Percentiles rank a stretch among this genome's conserved stretches.
phyloP scores from a whole-genome alignment of 352 stramenopile species.

The Peronospora destructor region DNA sequence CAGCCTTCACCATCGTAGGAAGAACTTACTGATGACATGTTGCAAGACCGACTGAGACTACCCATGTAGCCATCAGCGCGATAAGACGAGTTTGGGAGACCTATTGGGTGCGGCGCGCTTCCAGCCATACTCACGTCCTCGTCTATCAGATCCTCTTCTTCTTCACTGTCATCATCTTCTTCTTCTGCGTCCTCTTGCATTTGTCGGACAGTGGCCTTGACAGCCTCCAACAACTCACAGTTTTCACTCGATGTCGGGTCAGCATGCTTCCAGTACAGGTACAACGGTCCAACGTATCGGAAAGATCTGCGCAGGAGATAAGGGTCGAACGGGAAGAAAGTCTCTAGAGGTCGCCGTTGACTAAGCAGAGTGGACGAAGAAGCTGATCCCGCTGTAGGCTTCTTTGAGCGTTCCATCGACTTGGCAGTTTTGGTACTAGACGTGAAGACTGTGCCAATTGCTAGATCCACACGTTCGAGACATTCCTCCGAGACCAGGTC shows the following conservation, averaged over 20 bases:
- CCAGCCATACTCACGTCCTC: constrained; percentile 60
- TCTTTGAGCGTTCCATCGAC: constrained; percentile 62
- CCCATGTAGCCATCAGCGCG: constrained; percentile 46
- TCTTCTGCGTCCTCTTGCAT: constrained; percentile 49
- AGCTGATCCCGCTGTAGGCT: constrained; percentile 32
- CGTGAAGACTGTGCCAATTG: constrained; percentile 46
- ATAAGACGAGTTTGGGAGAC: constrained; percentile 26
- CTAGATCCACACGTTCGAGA: constrained; percentile 64
- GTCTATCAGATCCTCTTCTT: constrained; percentile 39
- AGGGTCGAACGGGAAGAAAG: constrained; percentile 97
- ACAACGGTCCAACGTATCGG: constrained; percentile 88
- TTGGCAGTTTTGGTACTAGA: constrained; percentile 36
- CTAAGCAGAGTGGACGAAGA: constrained; percentile 35
- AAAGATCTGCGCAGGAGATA: constrained; percentile 93
- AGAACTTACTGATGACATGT: constrained; percentile 47
- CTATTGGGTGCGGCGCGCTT: constrained; percentile 27
- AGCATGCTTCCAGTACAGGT: constrained; percentile 91
- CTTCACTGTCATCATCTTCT: constrained; percentile 33
- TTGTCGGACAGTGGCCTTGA: constrained; percentile 56
- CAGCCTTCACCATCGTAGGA: constrained; percentile 44
- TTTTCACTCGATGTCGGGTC: constrained; percentile 75
- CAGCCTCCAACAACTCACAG: constrained; percentile 44
- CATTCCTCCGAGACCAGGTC: constrained; percentile 70
- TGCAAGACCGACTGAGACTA: constrained; percentile 38
- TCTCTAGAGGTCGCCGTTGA: constrained; percentile 60